Evolutionary conservation across 164 flowering plant species (phyloP), one percentile per base, ranked within the genome.

Genomic region (Vitis rotundifolia): DNA sequence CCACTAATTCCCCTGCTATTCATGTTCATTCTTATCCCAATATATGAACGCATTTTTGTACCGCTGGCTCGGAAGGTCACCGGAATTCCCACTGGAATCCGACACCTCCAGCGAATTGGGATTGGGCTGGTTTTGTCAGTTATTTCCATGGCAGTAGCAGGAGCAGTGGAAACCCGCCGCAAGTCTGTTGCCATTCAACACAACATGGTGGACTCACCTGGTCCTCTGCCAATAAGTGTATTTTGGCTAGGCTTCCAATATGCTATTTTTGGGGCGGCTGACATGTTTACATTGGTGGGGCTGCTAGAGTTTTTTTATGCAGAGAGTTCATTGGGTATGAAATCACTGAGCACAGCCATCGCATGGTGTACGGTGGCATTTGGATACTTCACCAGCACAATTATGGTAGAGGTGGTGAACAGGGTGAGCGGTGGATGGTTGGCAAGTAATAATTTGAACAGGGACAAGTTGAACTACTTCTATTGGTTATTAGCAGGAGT

Each of bases 171-270:
- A 69, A 82, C 82, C 11, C 80, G 72, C 31, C 80, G 92, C 48
- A 88, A 86, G 66, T 60, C 75, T 0, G 80, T 83, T 0, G 91
- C 97, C 0, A 9, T 81, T 8, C 22, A 88, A 64, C 79, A 83
- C 63, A 77, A 81, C 73, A 81, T 83, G 88, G 89, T 88, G 6
- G 85, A 86, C 70, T 76, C 86, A 3, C 5, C 7, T 2, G 78
- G 65, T 11, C 86, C 93, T 0, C 56, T 86, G 69, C 93, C 92
- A 0, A 85, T 86, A 67, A 84, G 80, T 49, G 73, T 89, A 37
- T 85, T 91, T 54, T 91, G 94, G 97, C 66, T 89, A 16, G 85
- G 87, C 0, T 76, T 80, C 58, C 97, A 87, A 65, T 91, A 85
- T 58, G 84, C 77, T 0, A 73, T 89, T 13, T 89, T 88, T 64